Conservation (phyloP, 495 filamentous ascomycete species). For the Tuber brumale region DNA sequence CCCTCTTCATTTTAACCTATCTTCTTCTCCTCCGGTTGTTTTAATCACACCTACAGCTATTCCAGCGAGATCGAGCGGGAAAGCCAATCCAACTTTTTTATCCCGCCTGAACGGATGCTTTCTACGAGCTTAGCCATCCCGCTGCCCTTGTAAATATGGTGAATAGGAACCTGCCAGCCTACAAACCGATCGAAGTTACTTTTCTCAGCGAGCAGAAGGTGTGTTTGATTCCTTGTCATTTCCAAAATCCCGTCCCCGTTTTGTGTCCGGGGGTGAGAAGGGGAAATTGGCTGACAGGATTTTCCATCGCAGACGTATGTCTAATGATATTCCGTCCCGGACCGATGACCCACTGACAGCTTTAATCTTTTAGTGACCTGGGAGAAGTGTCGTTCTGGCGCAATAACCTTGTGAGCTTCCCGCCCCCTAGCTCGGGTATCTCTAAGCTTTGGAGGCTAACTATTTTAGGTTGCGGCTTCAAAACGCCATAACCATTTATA, state of each 20-base stretch:
- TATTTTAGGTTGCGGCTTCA: slow-evolving; percentile 34
- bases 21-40: neutral
- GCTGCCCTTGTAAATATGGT: slow-evolving; percentile 13
- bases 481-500: slow-evolving; percentile 49
- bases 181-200: slow-evolving; percentile 31
- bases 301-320: slow-evolving; percentile 23
- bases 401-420: slow-evolving; percentile 33
- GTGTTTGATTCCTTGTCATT: slow-evolving; percentile 9
- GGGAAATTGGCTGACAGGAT: slow-evolving; percentile 20
- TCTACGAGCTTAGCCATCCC: neutral
- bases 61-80: neutral
- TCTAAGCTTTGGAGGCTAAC: neutral
- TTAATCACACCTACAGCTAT: neutral
- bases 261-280: neutral
- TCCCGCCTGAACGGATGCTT: neutral
- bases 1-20: neutral
- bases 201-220: slow-evolving; percentile 38
- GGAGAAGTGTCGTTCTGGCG: slow-evolving; percentile 35
- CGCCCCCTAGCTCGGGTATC: slow-evolving; percentile 4
- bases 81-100: neutral
- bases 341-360: slow-evolving; percentile 18
- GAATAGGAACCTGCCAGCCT: slow-evolving; percentile 30
- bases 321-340: slow-evolving; percentile 13
- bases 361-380: slow-evolving; percentile 27
- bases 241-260: neutral